Evolutionary conservation across 176 grass and related monocot genomes (phyloP).

Genomic region (Rhynchospora breviuscula): DNA sequence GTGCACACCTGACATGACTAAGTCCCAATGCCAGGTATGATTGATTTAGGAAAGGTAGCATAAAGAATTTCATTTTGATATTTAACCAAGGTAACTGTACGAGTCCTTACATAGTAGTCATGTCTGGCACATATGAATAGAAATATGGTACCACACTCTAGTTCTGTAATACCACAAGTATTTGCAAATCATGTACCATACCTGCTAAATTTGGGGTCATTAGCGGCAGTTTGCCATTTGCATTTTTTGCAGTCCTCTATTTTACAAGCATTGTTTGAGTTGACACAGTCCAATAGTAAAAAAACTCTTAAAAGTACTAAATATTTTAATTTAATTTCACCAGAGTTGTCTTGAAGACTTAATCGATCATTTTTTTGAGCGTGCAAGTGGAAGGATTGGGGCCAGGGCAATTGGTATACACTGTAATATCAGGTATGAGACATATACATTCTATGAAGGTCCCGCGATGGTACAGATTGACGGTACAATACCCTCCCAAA

Average conservation of each 20-base stretch:
- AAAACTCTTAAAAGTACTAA: no score
- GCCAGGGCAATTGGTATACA: constrained; percentile 29
- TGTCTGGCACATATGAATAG: not conserved
- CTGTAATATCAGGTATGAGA: constrained; percentile 50
- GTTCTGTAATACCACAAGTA: not conserved
- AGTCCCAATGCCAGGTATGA: constrained; percentile 26
- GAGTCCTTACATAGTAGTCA: not conserved
- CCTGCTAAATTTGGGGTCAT: no score
- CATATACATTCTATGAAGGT: constrained; percentile 30
- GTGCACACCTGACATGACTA: constrained; percentile 40
- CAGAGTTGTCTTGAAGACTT: constrained; percentile 25
- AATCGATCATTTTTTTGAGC: not conserved
- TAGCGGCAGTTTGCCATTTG: no score
- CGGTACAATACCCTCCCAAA: not conserved
- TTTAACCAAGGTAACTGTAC: not conserved
- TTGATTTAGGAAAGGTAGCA: not conserved
- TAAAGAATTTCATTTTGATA: not conserved
- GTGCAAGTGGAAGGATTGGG: constrained; percentile 20
- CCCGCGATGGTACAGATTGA: constrained; percentile 13
- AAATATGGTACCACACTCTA: not conserved
- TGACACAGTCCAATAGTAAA: not conserved
- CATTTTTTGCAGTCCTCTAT: no score
- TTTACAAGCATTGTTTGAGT: not conserved
- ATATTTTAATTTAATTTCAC: not conserved
- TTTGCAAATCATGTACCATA: not conserved